Percentiles rank a stretch among this genome's conserved stretches.
Evolutionary conservation across 805 yeast genomes (phyloP).

Genomic region (Clavispora phyllophila): DNA sequence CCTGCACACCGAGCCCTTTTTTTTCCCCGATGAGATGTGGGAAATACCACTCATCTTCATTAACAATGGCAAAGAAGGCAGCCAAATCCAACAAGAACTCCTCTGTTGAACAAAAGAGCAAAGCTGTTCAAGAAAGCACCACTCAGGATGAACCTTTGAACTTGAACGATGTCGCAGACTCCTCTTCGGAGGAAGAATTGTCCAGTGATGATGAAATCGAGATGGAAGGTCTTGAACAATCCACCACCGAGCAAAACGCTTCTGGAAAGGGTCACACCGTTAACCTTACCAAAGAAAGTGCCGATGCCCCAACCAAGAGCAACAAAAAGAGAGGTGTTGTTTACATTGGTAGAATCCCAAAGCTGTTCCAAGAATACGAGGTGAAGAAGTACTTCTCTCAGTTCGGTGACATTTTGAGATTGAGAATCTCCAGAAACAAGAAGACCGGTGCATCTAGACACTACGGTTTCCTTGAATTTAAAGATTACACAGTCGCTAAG

Average conservation of each 20-base stretch:
- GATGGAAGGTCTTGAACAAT: conserved; percentile 8
- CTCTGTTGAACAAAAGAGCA: conserved; percentile 3
- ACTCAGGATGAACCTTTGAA: neutral
- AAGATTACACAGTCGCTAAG: conserved; percentile 66
- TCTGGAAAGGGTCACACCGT: conserved; percentile 18
- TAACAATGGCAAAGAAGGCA: conserved; percentile 22
- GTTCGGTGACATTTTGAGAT: conserved; percentile 78
- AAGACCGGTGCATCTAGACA: conserved; percentile 89
- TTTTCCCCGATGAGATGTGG: conserved; percentile 14
- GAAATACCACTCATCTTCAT: neutral
- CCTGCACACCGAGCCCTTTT: conserved; percentile 7
- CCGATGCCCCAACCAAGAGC: conserved; percentile 20
- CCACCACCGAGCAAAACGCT: neutral
- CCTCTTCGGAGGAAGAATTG: conserved; percentile 8
- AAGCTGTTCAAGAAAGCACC: neutral
- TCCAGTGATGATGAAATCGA: conserved; percentile 13
- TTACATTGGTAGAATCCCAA: conserved; percentile 89
- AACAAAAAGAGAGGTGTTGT: conserved; percentile 54
- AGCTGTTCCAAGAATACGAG: conserved; percentile 83
- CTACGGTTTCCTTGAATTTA: conserved; percentile 86
- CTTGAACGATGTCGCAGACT: conserved; percentile 5
- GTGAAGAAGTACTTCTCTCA: conserved; percentile 78
- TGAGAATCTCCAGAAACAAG: conserved; percentile 82
- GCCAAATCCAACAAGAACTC: conserved; percentile 13
- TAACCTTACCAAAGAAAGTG: conserved; percentile 15